Percentiles rank a stretch among this genome's conserved stretches.
phyloP scores from a whole-genome alignment of 2,329 filamentous ascomycete genomes.

The Chrysoporthe deuterocubensis region DNA sequence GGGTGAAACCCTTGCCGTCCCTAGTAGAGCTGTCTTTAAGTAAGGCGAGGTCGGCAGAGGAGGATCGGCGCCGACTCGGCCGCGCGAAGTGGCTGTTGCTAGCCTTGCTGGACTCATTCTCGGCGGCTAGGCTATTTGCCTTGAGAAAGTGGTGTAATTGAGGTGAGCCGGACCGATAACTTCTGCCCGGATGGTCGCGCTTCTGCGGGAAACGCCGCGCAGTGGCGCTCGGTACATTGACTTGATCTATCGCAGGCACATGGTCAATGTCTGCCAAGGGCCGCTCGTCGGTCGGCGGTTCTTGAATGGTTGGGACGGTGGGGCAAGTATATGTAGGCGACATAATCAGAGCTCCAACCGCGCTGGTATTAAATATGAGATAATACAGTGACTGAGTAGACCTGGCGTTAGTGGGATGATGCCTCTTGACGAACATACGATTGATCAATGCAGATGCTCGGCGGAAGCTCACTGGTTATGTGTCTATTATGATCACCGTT shows the following conservation, averaged over 20 bases:
- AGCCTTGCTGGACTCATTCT: slow-evolving; percentile 30
- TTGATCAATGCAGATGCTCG: slow-evolving; percentile 3
- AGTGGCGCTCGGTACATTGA: not conserved
- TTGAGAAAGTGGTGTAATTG: slow-evolving; percentile 20
- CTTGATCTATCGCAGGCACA: not conserved
- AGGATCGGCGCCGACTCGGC: slow-evolving; percentile 7
- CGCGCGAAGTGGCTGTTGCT: slow-evolving; percentile 12
- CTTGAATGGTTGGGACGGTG: slow-evolving; percentile 24
- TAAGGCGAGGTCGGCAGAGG: slow-evolving; percentile 16
- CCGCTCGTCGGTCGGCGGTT: slow-evolving; percentile 14
- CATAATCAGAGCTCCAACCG: slow-evolving; percentile 8
- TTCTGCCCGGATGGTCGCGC: slow-evolving; percentile 1
- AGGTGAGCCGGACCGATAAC: slow-evolving; percentile 15
- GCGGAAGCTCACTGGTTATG: slow-evolving; percentile 6
- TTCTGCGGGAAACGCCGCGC: slow-evolving; percentile 4
- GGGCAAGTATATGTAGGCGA: slow-evolving; percentile 21
- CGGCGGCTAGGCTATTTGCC: slow-evolving; percentile 19
- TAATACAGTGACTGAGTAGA: not conserved
- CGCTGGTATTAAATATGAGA: not conserved
- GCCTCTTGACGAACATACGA: slow-evolving; percentile 17
- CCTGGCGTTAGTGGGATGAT: slow-evolving; percentile 9
- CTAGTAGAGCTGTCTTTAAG: not conserved
- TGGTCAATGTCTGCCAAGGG: slow-evolving; percentile 12
- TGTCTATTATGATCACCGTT: not conserved
- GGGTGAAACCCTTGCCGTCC: not conserved